Base-by-base conservation (phyloP, 2,329 filamentous ascomycete genomes). In the Botryotinia narcissicola region DNA sequence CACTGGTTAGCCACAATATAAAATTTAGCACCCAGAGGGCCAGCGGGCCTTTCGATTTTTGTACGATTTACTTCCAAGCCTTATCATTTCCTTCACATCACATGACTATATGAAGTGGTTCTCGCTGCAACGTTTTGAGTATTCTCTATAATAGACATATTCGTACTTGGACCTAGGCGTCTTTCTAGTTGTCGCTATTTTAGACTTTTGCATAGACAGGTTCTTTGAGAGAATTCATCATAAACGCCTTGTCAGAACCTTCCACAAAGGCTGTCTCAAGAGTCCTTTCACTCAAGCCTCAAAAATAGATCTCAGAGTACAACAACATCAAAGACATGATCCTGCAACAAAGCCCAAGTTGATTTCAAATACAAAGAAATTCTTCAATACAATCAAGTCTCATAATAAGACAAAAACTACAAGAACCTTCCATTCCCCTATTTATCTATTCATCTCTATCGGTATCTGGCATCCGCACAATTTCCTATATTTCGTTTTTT, bases 381-480 rank as follows among this genome's bases (percentile, higher is more conserved):
- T 12, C 16, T 37, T 9, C 48, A 5, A 32, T n/a, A 72, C 61
- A 72, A 72, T 72, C 1, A 59, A 68, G 25, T n/a, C n/a, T 69
- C 66, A 32, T 44, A 57, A 57, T 25, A n/a, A 57, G 66, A 59
- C 3, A n/a, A 44, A 54, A 70, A 35, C 64, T 75, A 71, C 70
- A 70, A 73, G 44, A 74, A 67, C 57, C 59, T 64, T 64, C 68
- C 22, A 66, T 37, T 18, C 32, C 60, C 68, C 54, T 25, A 42
- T 59, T 9, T 63, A 59, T n/a, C 37, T 14, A 68, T 32, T 16
- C 37, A 67, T 67, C 37, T 73, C 71, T 20, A 73, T 54, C 7
- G 46, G 51, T 32, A 61, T 62, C 64, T 73, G 35, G 71, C 44
- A 70, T 73, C 51, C 29, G 48, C 42, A 51, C 40, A 29, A 18